Base-by-base conservation (phyloP, 2,329 filamentous ascomycete species). In the Clarireedia hainanense region DNA sequence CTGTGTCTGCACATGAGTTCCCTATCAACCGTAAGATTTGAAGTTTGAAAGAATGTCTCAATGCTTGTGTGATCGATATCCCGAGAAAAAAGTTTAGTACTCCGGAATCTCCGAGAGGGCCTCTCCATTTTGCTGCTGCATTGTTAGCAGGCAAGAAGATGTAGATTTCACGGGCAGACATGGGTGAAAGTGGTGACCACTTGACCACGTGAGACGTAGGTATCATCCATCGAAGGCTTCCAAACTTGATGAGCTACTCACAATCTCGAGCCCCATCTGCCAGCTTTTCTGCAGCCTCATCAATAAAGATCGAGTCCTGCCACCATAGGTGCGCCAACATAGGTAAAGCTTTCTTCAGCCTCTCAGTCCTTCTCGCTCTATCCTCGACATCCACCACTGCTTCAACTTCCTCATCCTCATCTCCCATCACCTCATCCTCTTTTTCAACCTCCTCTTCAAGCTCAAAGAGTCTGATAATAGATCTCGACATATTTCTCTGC, bases 1-100 rank as follows among this genome's bases (percentile, higher is more conserved):
- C 75, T 60, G 78, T 80, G 60, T 85, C 82, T 20, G 82, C 83
- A 59, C 80, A 84, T 9, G 79, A 79, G 65, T 86, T 86, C 14
- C 82, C 83, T 15, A 82, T 73, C 20, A 84, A 67, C 24, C 83
- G 78, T 15, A 85, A 70, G 6, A 76, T 69, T 55, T 85, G 81
- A 6, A 80, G 71, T 46, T 74, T 74, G n/a, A 84, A 40, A 15
- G 47, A 27, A 15, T 50, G 52, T 10, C 26, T 27, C n/a, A 51
- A 23, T 43, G 52, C 42, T 17, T 55, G 14, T 0, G 67, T 64
- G 5, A 69, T 68, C 7, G 83, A 65, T 12, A 80, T 62, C 10
- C 71, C 67, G 15, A 83, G 71, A 62, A 82, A 81, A 68, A 83
- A 80, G 20, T 76, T 73, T 7, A 85, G 67, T 34, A 85, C 69